These are phyloP conservation scores for Apodospora peruviana DNA, from an alignment of 495 filamentous ascomycete species.

Conservation along the genomic window DNA sequence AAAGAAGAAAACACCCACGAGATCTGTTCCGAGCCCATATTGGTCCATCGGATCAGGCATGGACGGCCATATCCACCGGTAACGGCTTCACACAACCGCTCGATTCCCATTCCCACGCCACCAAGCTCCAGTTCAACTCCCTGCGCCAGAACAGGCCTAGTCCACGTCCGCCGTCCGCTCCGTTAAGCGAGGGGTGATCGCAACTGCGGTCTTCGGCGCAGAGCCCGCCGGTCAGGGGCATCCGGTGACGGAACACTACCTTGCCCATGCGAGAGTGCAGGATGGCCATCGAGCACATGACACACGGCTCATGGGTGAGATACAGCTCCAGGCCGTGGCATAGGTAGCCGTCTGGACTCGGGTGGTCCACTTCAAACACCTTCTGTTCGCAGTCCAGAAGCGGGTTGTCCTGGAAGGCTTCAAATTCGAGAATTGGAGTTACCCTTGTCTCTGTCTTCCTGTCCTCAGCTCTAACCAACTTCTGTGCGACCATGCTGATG, in stretches of 20 bases:
- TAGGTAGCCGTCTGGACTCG: conserved; percentile 71
- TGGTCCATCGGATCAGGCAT: too few species aligned
- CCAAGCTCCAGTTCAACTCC: conserved; percentile 88
- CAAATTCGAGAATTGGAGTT: conserved; percentile 34
- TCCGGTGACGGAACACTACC: conserved; percentile 67
- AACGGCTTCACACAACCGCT: conserved; percentile 27
- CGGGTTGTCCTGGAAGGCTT: conserved; percentile 41
- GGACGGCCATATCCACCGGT: conserved; percentile 28
- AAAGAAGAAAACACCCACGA: neutral
- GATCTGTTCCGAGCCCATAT: too few species aligned
- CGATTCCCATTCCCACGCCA: conserved; percentile 74
- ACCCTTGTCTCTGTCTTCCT: conserved; percentile 15
- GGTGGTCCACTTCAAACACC: conserved; percentile 39
- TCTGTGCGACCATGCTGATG: conserved; percentile 80
- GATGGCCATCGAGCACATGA: conserved; percentile 95
- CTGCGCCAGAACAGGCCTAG: conserved; percentile 90
- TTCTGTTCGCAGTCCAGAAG: conserved; percentile 34
- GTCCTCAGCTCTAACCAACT: conserved; percentile 47
- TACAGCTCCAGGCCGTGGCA: conserved; percentile 90
- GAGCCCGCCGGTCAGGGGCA: conserved; percentile 56
- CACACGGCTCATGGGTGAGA: conserved; percentile 87
- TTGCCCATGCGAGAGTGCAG: conserved; percentile 83
- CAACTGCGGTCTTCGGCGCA: conserved; percentile 42
- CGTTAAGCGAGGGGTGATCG: conserved; percentile 20
- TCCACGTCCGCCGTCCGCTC: conserved; percentile 44